Evolutionary conservation across 441 rosid species (phyloP), one percentile per base, ranked within the genome.

Genomic region (Isatis lusitanica): DNA sequence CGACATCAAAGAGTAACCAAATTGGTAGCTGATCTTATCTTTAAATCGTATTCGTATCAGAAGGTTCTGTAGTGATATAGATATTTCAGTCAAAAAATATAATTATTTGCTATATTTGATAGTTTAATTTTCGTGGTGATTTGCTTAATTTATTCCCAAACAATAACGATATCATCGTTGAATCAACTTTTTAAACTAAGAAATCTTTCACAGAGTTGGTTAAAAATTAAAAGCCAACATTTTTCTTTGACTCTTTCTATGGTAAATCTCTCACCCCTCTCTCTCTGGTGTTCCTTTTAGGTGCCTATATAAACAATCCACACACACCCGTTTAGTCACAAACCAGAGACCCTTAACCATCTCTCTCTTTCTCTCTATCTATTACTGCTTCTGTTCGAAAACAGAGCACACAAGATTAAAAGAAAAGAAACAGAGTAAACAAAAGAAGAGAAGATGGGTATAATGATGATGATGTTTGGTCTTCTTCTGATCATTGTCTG

Each of bases 401-500:
- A 56, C 80, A 70, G 67, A 71, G 31, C 43, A 40, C 21, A 48
- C 8, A 38, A 35, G 38, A 7, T 30, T 26, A 2, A 1, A 26
- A 51, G 3, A 33, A 17, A 57, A 30, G 28, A 39, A 51, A n/a
- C 15, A 46, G 10, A 24, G 39, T 2, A 6, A n/a, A 15, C 21
- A 50, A 3, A 11, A 24, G 10, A 10, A 18, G 5, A 47, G 9
- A 40, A 33, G 3, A 94, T 91, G 98, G 93, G 89, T 30, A 68
- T 84, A 71, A 56, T 85, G 59, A 67, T 89, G 80, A 78, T 81
- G 78, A 53, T 84, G 62, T 33, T 89, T 69, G 72, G 70, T 35
- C 16, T 86, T 28, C 48, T 80, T 62, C 13, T 82, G 40, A 77
- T 83, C 48, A 17, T 92, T 60, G 82, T 92, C 46, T 86, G 86